Conservation (phyloP, 139 green algal genomes). For the Chlorella sp. region DNA sequence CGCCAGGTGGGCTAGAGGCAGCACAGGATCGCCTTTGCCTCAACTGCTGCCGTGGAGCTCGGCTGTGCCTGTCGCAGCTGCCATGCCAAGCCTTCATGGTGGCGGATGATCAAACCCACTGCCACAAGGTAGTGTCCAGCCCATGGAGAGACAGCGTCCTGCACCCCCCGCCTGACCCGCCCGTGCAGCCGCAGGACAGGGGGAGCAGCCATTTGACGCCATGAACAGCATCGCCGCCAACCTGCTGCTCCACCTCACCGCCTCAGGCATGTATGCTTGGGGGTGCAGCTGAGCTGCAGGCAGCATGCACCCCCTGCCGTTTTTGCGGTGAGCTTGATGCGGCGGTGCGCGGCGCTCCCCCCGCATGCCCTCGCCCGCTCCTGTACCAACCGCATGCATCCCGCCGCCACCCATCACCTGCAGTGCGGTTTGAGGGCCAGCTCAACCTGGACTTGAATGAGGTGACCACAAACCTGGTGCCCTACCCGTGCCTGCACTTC, state of each 20-base stretch:
- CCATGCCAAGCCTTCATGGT: no score
- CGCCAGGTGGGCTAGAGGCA: neutral
- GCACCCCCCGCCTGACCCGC: no score
- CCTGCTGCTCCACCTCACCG: slow-evolving; percentile 84
- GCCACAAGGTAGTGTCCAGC: no score
- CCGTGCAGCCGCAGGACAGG: neutral
- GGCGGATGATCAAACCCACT: no score
- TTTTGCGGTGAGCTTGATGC: neutral
- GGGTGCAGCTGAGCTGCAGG: neutral
- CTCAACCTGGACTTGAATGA: slow-evolving; percentile 89
- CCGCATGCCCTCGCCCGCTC: no score
- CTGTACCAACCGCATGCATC: neutral
- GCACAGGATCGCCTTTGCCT: no score
- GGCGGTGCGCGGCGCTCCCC: no score
- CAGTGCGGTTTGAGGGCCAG: slow-evolving; percentile 75
- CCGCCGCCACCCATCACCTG: neutral
- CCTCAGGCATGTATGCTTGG: neutral
- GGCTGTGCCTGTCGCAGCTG: no score
- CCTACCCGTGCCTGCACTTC: slow-evolving; percentile 83
- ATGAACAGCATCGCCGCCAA: slow-evolving; percentile 85
- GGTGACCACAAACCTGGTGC: slow-evolving; percentile 89
- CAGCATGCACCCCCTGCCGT: neutral
- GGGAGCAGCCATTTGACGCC: slow-evolving; percentile 69
- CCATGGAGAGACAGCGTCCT: no score
- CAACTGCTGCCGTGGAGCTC: no score